Conservation (phyloP, 2,329 filamentous ascomycete species). For the Xylaria sp. region DNA sequence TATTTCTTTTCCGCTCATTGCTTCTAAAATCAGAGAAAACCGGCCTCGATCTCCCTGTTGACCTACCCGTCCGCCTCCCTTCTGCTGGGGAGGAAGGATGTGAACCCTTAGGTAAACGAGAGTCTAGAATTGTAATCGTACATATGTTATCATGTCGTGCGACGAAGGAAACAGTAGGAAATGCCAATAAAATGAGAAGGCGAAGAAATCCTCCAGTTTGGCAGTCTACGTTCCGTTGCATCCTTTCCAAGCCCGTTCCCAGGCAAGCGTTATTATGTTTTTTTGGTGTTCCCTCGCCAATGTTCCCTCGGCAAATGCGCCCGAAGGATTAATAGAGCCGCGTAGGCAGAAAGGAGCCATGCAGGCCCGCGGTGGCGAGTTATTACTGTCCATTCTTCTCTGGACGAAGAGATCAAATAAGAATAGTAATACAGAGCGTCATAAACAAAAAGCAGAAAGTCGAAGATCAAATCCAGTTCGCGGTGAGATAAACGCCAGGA, state of each 20-base stretch:
- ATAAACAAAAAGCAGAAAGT: constrained; percentile 1
- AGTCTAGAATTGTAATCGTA: constrained; percentile 47
- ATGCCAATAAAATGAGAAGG: background rate
- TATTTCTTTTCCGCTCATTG: constrained; percentile 4
- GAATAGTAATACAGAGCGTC: constrained; percentile 41
- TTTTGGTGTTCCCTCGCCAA: constrained; percentile 10
- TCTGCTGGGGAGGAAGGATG: constrained; percentile 35
- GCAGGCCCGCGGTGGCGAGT: background rate
- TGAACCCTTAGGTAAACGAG: constrained; percentile 42
- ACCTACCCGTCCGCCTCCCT: constrained; percentile 26
- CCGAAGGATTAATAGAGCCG: background rate
- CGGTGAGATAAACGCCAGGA: constrained; percentile 35
- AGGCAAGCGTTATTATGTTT: background rate
- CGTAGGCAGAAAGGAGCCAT: background rate
- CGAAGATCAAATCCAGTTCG: constrained; percentile 3
- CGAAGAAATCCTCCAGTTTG: constrained; percentile 35
- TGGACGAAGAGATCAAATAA: background rate
- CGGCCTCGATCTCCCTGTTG: constrained; percentile 1
- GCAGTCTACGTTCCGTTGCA: constrained; percentile 34
- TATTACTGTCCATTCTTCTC: constrained; percentile 9
- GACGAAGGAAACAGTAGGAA: background rate
- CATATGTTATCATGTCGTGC: constrained; percentile 33
- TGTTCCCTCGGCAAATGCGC: background rate
- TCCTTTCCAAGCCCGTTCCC: constrained; percentile 5
- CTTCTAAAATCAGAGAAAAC: constrained; percentile 16